Percentiles rank a stretch among this genome's conserved stretches.
Evolutionary conservation across 768 basidiomycete species (phyloP).

Genomic region (Arthromyces matolae): DNA sequence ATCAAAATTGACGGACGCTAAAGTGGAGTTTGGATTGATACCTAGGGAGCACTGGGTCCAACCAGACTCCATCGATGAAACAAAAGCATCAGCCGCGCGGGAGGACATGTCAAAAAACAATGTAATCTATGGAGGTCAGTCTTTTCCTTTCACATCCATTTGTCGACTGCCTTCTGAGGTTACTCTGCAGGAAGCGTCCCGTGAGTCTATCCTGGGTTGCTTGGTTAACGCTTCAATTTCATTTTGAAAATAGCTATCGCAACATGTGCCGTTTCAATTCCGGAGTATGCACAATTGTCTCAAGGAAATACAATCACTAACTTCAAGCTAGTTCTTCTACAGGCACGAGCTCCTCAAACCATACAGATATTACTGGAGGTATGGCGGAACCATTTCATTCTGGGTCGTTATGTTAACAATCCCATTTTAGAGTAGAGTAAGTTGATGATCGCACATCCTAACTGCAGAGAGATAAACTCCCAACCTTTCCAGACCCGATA

Average conservation of each 20-base stretch:
- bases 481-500: conserved; percentile 55
- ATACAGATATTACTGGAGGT: conserved; percentile 87
- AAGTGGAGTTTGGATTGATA: conserved; percentile 76
- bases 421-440: conserved; percentile 41
- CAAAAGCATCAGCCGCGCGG: conserved; percentile 56
- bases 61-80: conserved; percentile 78
- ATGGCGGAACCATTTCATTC: background rate
- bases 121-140: conserved; percentile 65
- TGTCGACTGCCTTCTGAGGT: conserved; percentile 1
- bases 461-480: background rate
- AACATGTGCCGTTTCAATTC: conserved; percentile 99
- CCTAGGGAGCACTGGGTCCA: conserved; percentile 77
- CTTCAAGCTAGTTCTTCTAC: conserved; percentile 68
- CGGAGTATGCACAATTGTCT: no score
- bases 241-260: conserved; percentile 52
- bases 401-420: background rate
- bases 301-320: no score
- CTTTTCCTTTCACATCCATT: background rate
- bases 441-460: no score
- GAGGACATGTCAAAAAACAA: conserved; percentile 65
- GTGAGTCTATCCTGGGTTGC: conserved; percentile 37
- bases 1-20: conserved; percentile 54
- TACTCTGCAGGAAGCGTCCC: conserved; percentile 61
- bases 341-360: conserved; percentile 74
- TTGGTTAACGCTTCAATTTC: background rate